Evolutionary conservation across 768 basidiomycete species (phyloP).

Genomic region (Auricularia cornea): DNA sequence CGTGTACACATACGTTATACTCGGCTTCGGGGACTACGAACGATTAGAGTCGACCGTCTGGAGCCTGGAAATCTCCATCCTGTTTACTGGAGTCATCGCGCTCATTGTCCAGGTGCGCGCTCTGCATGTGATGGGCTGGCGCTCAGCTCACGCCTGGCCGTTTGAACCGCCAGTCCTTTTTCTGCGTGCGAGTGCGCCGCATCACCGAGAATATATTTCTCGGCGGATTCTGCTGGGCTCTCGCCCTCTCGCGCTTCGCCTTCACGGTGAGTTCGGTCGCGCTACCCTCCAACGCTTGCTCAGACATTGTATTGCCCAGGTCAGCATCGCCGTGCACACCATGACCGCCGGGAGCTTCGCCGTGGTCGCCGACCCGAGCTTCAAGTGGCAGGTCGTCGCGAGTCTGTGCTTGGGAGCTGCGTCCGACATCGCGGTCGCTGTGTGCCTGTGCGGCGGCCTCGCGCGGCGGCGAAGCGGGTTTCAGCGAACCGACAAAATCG

Average conservation of each 20-base stretch:
- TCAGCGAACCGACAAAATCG: not conserved
- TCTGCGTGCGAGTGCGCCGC: not conserved
- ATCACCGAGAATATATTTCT: no score
- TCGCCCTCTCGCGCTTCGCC: no score
- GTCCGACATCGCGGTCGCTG: not conserved
- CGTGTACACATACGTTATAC: no score
- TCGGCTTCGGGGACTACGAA: no score
- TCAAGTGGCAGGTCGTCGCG: not conserved
- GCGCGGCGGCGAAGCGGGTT: not conserved
- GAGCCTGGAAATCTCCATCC: not conserved
- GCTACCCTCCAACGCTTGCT: no score
- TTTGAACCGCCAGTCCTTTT: not conserved
- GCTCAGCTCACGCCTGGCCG: not conserved
- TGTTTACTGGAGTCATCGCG: not conserved
- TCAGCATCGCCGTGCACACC: not conserved
- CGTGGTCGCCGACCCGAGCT: not conserved
- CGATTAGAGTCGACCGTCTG: not conserved
- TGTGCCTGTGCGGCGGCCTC: not conserved
- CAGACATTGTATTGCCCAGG: no score
- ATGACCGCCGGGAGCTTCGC: not conserved
- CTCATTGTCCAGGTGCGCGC: not conserved
- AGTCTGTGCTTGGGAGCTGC: not conserved
- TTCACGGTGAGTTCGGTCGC: no score
- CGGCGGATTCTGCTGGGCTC: no score
- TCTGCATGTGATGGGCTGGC: not conserved